Percentiles rank a stretch among this genome's conserved stretches.
These are phyloP conservation scores for Eimeria necatrix DNA, from an alignment of 169 alveolate genomes.

Conservation along the genomic window DNA sequence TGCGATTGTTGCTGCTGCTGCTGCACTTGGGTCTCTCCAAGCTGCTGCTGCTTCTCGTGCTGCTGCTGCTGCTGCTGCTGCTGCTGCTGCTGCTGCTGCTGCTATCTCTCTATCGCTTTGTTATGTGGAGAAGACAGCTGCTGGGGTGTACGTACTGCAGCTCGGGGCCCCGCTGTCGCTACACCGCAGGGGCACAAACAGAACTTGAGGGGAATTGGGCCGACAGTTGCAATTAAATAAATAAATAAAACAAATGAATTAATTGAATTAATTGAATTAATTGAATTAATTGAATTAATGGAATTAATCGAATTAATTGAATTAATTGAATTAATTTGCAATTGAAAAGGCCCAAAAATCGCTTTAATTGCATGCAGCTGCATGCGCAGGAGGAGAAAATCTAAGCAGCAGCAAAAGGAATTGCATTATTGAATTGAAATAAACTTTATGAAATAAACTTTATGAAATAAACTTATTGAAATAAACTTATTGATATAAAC, in stretches of 20 bases:
- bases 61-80: constrained; percentile 11
- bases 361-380: no score
- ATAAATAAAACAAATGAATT: no score
- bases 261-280: no score
- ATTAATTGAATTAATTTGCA: no score
- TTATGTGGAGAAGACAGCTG: background rate
- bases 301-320: background rate
- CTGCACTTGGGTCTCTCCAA: no score
- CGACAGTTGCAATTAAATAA: background rate
- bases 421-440: no score
- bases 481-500: no score
- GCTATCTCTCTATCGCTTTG: background rate
- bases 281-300: background rate
- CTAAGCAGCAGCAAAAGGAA: no score
- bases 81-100: background rate
- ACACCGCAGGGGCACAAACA: background rate
- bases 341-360: no score
- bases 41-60: background rate
- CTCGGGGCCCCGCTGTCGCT: background rate
- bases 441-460: no score
- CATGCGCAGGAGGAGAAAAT: no score
- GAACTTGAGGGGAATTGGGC: background rate
- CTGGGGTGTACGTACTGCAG: background rate
- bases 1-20: background rate
- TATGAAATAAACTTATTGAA: no score